These are phyloP conservation scores for Quercus phellos DNA, from an alignment of 331 rosid species.

Conservation along the genomic window DNA sequence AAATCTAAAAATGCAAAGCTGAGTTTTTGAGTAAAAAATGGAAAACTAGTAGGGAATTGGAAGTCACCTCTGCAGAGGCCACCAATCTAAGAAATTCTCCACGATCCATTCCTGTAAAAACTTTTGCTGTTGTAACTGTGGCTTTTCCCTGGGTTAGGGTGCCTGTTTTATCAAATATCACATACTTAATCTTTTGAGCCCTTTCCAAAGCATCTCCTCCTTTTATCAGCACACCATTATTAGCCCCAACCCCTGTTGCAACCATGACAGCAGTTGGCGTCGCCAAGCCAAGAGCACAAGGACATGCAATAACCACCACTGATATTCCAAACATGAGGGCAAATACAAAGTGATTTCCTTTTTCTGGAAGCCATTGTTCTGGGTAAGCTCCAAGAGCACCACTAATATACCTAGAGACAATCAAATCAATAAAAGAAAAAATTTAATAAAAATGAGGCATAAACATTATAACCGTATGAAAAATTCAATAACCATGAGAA, in stretches of 20 bases:
- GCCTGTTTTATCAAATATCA: slow-evolving; percentile 95
- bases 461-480: slow-evolving; percentile 12
- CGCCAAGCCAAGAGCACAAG: slow-evolving; percentile 98
- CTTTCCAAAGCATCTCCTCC: slow-evolving; percentile 98
- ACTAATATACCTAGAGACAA: slow-evolving; percentile 58
- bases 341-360: slow-evolving; percentile 91
- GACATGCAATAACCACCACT: slow-evolving; percentile 96
- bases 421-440: slow-evolving; percentile 12
- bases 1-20: not conserved
- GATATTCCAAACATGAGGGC: slow-evolving; percentile 97
- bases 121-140: slow-evolving; percentile 68
- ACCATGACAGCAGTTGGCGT: slow-evolving; percentile 99
- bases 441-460: slow-evolving; percentile 2
- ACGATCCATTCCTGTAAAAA: slow-evolving; percentile 75
- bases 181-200: slow-evolving; percentile 84
- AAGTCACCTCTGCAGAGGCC: slow-evolving; percentile 94
- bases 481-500: not conserved
- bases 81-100: slow-evolving; percentile 92
- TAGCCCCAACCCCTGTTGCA: slow-evolving; percentile 98
- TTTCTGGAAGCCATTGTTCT: slow-evolving; percentile 72
- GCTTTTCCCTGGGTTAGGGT: slow-evolving; percentile 97
- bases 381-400: slow-evolving; percentile 86
- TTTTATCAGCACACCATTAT: slow-evolving; percentile 89
- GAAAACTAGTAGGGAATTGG: slow-evolving; percentile 13
- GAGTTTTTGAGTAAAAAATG: not conserved